phyloP scores from a whole-genome alignment of 1,284 basidiomycete species.

The Apiotrichum akiyoshidainum region DNA sequence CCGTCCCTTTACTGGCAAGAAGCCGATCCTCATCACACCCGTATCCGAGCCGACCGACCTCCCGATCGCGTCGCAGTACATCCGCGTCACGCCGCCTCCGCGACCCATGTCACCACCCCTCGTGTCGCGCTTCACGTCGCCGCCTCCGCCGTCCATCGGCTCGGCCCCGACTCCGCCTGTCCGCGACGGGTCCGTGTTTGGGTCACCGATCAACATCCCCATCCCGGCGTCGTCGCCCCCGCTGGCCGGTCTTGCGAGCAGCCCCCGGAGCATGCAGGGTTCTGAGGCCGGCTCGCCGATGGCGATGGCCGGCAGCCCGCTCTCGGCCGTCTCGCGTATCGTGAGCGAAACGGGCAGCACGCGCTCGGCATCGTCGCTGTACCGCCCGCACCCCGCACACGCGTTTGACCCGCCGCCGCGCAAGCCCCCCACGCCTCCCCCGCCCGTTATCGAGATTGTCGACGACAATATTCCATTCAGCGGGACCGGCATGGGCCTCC shows the following conservation, averaged over 20 bases:
- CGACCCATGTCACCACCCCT: not conserved
- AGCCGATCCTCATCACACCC: not conserved
- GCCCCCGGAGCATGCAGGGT: constrained; percentile 8
- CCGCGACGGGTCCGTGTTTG: not conserved
- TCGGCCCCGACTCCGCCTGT: not conserved
- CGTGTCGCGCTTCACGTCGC: not conserved
- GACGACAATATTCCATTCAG: constrained; percentile 19
- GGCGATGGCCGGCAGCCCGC: not conserved
- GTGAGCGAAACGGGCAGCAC: constrained; percentile 10
- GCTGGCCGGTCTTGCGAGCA: not conserved
- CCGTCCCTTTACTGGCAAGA: not conserved
- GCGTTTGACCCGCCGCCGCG: constrained; percentile 45
- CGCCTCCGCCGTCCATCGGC: not conserved
- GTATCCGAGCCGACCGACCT: not conserved
- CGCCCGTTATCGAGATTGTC: constrained; percentile 14
- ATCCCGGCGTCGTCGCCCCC: not conserved
- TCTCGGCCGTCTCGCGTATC: constrained; percentile 1
- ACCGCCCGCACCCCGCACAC: constrained; percentile 49
- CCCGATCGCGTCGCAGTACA: not conserved
- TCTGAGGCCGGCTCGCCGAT: not conserved
- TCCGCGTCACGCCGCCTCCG: not conserved
- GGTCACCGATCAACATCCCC: not conserved
- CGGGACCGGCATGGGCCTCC: constrained; percentile 64
- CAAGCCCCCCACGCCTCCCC: constrained; percentile 3
- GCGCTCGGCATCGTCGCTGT: constrained; percentile 6